Conservation (phyloP, 2,329 filamentous ascomycete genomes). For the Hirsutella minnesotensis region DNA sequence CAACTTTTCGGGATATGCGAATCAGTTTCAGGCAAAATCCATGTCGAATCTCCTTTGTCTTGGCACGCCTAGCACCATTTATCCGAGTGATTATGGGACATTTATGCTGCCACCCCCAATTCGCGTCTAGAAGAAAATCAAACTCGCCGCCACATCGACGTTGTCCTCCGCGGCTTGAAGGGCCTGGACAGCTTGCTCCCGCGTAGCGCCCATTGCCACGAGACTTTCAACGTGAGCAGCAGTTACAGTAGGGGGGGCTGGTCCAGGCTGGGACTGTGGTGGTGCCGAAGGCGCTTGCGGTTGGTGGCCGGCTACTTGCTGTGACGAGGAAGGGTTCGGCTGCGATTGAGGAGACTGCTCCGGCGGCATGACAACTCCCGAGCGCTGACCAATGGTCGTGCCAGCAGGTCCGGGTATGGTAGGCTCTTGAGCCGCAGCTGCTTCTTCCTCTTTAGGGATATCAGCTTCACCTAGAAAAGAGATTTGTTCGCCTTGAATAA, state of each 20-base stretch:
- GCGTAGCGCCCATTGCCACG: conserved; percentile 63
- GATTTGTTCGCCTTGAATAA: conserved; percentile 82
- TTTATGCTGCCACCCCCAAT: too few species aligned
- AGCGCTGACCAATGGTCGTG: conserved; percentile 74
- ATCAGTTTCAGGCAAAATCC: neutral
- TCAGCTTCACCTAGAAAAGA: conserved; percentile 86
- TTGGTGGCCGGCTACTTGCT: conserved; percentile 12
- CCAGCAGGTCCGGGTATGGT: conserved; percentile 76
- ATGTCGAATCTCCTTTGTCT: neutral
- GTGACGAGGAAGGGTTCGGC: conserved; percentile 9
- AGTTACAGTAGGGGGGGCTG: conserved; percentile 26
- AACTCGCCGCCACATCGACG: conserved; percentile 46
- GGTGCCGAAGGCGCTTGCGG: conserved; percentile 12
- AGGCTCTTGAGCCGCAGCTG: conserved; percentile 65
- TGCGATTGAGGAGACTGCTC: conserved; percentile 6
- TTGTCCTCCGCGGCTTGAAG: conserved; percentile 76
- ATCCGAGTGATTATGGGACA: too few species aligned
- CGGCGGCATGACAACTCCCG: conserved; percentile 54
- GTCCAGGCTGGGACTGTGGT: conserved; percentile 13
- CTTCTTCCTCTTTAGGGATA: conserved; percentile 77
- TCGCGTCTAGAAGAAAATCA: conserved; percentile 10
- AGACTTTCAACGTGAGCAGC: conserved; percentile 65
- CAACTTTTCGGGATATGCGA: too few species aligned
- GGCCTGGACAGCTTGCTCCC: conserved; percentile 66
- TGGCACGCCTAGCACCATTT: too few species aligned